These are phyloP conservation scores for Helotiales sp. DNA, from an alignment of 2,329 filamentous ascomycete species.

Conservation along the genomic window DNA sequence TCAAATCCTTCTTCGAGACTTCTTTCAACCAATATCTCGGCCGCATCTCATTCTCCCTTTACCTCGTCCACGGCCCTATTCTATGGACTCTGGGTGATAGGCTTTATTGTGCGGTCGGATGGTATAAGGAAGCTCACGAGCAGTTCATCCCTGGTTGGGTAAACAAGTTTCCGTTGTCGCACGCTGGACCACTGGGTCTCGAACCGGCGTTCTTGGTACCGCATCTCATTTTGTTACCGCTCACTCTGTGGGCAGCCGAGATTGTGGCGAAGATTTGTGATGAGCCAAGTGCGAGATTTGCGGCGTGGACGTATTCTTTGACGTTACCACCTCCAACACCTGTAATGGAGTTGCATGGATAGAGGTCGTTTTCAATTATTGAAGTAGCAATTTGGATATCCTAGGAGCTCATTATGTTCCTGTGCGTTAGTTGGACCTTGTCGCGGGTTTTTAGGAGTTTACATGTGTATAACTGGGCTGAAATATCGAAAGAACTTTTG, in stretches of 20 bases:
- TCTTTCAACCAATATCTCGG: slow-evolving; percentile 66
- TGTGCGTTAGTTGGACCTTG: background rate
- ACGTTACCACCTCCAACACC: slow-evolving; percentile 1
- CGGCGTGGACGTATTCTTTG: slow-evolving; percentile 34
- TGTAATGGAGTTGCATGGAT: slow-evolving; percentile 3
- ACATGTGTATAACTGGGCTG: no score
- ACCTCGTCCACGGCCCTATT: slow-evolving; percentile 67
- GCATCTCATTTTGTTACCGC: slow-evolving; percentile 63
- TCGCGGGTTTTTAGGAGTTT: no score
- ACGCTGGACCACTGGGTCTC: slow-evolving; percentile 61
- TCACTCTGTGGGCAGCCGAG: slow-evolving; percentile 64
- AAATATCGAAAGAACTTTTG: no score
- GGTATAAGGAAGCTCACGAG: slow-evolving; percentile 53
- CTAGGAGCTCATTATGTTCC: background rate
- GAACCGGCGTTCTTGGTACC: slow-evolving; percentile 64
- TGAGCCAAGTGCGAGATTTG: slow-evolving; percentile 62
- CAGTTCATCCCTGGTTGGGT: slow-evolving; percentile 61
- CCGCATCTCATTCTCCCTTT: slow-evolving; percentile 65
- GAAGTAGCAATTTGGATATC: background rate
- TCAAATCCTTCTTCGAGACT: slow-evolving; percentile 63
- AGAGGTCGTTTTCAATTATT: background rate
- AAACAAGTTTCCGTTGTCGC: slow-evolving; percentile 59
- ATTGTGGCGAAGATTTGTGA: slow-evolving; percentile 61
- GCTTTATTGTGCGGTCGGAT: slow-evolving; percentile 66
- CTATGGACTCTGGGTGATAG: slow-evolving; percentile 65